Conservation (phyloP, 2,329 filamentous ascomycete species). For the Diaporthe amygdali region DNA sequence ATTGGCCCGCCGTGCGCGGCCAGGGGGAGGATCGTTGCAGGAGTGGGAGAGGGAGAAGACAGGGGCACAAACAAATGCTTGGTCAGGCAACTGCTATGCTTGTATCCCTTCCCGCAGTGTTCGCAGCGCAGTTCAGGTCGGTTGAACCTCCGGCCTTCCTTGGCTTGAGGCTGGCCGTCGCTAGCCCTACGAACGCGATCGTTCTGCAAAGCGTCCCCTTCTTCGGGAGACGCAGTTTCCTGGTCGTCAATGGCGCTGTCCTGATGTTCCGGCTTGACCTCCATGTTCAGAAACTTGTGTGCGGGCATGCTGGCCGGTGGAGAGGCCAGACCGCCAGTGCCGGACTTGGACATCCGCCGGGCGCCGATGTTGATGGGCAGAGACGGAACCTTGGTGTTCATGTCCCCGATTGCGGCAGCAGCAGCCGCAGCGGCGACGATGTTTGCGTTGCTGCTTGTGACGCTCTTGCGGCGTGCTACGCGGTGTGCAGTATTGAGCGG, state of each 20-base stretch:
- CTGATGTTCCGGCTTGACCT: slow-evolving; percentile 54
- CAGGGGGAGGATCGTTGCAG: slow-evolving; percentile 30
- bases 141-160: slow-evolving; percentile 80
- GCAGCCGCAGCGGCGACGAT: slow-evolving; percentile 78
- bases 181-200: slow-evolving; percentile 70
- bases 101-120: slow-evolving; percentile 99
- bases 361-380: slow-evolving; percentile 62
- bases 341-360: slow-evolving; percentile 72
- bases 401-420: slow-evolving; percentile 41
- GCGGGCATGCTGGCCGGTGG: slow-evolving; percentile 73
- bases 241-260: slow-evolving; percentile 76
- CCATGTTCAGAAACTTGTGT: slow-evolving; percentile 53
- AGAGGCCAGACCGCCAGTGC: slow-evolving; percentile 62
- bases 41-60: slow-evolving; percentile 51
- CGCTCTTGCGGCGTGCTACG: slow-evolving; percentile 92
- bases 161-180: slow-evolving; percentile 82
- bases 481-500: slow-evolving; percentile 83
- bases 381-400: slow-evolving; percentile 52
- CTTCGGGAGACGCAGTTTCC: slow-evolving; percentile 60
- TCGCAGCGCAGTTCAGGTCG: slow-evolving; percentile 91
- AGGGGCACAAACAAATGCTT: slow-evolving; percentile 98
- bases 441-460: slow-evolving; percentile 76
- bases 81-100: slow-evolving; percentile 99
- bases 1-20: slow-evolving; percentile 16
- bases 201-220: slow-evolving; percentile 54